Evolutionary conservation across 352 stramenopile species (phyloP).

Genomic region (Phytopythium cucurbitacearum): DNA sequence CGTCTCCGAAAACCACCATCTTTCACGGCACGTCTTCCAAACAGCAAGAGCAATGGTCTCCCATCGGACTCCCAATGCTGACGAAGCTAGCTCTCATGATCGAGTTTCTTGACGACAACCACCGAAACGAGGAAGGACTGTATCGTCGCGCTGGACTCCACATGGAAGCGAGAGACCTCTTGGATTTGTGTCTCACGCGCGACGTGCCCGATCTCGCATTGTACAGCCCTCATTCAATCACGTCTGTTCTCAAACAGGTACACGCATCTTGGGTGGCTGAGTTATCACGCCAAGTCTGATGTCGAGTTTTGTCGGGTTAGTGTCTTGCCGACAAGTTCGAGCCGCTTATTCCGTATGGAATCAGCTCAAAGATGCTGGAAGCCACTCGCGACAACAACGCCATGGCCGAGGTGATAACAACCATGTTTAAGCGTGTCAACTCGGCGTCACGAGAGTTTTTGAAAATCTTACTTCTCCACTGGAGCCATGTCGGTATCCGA

Average conservation of each 20-base stretch:
- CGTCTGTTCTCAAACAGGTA: constrained; percentile 38
- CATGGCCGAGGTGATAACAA: constrained; percentile 9
- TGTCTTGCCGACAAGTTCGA: constrained; percentile 27
- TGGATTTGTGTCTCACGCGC: constrained; percentile 10
- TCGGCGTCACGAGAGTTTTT: constrained; percentile 38
- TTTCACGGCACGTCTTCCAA: not conserved
- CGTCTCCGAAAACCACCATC: no score
- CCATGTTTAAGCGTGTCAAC: constrained; percentile 31
- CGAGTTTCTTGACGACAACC: constrained; percentile 38
- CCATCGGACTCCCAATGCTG: constrained; percentile 31
- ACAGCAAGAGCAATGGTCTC: not conserved
- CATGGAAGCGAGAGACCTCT: constrained; percentile 20
- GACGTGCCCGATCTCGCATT: constrained; percentile 28
- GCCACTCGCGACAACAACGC: constrained; percentile 6
- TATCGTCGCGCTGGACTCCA: constrained; percentile 30
- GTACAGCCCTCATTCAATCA: constrained; percentile 43
- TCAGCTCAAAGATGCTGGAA: constrained; percentile 36
- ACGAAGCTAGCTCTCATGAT: constrained; percentile 32
- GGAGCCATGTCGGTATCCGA: constrained; percentile 26
- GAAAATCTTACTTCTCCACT: constrained; percentile 40
- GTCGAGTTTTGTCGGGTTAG: not conserved
- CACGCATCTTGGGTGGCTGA: no score
- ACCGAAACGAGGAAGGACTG: constrained; percentile 39
- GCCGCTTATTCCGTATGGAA: constrained; percentile 32
- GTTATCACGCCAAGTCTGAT: no score